phyloP scores from a whole-genome alignment of 306 rosid species.

The Abrus pulchellus region DNA sequence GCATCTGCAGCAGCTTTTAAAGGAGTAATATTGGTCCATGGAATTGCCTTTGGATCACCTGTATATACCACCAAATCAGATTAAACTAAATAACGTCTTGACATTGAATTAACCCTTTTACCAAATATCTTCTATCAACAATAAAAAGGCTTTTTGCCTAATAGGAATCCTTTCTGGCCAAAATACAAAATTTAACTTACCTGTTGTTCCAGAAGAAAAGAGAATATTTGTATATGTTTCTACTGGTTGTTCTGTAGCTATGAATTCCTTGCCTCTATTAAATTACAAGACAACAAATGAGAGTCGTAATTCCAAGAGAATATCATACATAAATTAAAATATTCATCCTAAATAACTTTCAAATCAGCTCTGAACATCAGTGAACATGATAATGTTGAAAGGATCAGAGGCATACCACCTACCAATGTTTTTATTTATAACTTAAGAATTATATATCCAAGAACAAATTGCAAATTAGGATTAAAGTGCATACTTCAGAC shows the following conservation, averaged over 20 bases:
- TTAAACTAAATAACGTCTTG: constrained; percentile 26
- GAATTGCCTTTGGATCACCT: constrained; percentile 99
- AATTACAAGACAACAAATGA: constrained; percentile 43
- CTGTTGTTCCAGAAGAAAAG: constrained; percentile 99
- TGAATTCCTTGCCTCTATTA: constrained; percentile 81
- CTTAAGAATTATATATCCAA: neutral
- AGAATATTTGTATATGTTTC: constrained; percentile 82
- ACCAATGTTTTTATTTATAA: constrained; percentile 11
- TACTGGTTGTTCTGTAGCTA: constrained; percentile 70
- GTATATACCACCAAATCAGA: constrained; percentile 47
- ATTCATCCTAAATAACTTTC: constrained; percentile 25
- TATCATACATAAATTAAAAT: constrained; percentile 12
- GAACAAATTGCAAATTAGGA: constrained; percentile 34
- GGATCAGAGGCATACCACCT: constrained; percentile 12
- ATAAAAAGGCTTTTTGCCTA: constrained; percentile 8
- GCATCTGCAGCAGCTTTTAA: constrained; percentile 96
- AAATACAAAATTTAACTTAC: constrained; percentile 53
- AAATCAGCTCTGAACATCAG: constrained; percentile 38
- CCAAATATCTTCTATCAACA: constrained; percentile 17
- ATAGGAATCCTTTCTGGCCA: constrained; percentile 25
- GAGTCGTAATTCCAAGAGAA: constrained; percentile 27
- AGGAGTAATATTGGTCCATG: constrained; percentile 90
- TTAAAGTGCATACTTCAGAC: constrained; percentile 66
- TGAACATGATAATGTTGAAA: constrained; percentile 24
- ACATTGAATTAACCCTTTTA: constrained; percentile 23